Conservation (phyloP, 768 basidiomycete species). For the Leccinum subgranulosum region DNA sequence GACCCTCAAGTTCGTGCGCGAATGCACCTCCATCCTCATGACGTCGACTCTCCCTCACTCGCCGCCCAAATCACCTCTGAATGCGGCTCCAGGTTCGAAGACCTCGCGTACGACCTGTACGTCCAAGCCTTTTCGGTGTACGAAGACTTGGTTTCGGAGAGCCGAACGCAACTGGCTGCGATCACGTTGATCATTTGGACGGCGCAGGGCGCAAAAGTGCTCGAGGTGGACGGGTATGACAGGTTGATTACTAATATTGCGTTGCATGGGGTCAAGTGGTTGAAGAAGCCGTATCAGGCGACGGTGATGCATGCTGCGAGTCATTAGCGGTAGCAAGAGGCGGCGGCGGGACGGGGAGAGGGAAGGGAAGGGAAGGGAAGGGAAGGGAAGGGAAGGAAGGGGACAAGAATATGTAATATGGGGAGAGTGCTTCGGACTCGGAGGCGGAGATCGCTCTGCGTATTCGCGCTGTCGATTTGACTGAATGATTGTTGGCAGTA, state of each 20-base stretch:
- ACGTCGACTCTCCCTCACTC: constrained; percentile 90
- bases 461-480: no score
- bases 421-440: constrained; percentile 23
- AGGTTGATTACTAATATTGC: constrained; percentile 99
- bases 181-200: constrained; percentile 94
- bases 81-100: constrained; percentile 81
- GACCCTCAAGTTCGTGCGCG: constrained; percentile 92
- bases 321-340: constrained; percentile 48
- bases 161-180: constrained; percentile 90
- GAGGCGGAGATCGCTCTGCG: no score
- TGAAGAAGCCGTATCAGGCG: constrained; percentile 86
- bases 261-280: constrained; percentile 72
- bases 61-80: no score
- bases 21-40: constrained; percentile 93
- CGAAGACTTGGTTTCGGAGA: constrained; percentile 96
- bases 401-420: constrained; percentile 36
- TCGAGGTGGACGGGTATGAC: constrained; percentile 93
- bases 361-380: constrained; percentile 13
- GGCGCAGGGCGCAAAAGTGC: constrained; percentile 84
- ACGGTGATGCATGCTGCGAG: constrained; percentile 93
- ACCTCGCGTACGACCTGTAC: constrained; percentile 95
- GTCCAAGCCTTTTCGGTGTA: constrained; percentile 98
- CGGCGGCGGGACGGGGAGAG: constrained; percentile 33
- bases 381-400: constrained; percentile 13
- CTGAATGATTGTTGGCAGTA: no score